Base-by-base conservation (phyloP, 2,329 filamentous ascomycete species). In the Sporothrix luriei region DNA sequence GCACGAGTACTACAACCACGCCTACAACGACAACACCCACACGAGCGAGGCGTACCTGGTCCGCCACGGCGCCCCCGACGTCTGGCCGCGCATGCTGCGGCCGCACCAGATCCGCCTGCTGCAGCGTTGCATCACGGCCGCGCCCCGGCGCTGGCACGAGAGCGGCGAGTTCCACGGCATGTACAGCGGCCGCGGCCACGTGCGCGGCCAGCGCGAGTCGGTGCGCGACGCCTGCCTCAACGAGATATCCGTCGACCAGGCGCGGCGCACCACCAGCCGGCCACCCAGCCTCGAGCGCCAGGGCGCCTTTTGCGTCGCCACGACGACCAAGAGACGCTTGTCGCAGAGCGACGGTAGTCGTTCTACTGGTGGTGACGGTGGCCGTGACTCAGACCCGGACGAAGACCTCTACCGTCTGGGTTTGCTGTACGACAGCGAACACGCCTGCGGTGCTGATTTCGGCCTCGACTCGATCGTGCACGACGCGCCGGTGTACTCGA, bases 391-490 rank as follows among this genome's bases (percentile, higher is more conserved):
- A n/a, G n/a, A 75, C 14, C 43, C 77, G 0, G 77, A 81, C 13
- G 80, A 81, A 21, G 76, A 81, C 54, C 78, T 84, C 38, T 84
- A 83, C 72, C 77, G 78, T 38, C 76, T 82, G 72, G 82, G 82
- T 1, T 73, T 84, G 65, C 76, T 84, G 19, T 84, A 83, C 73
- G 81, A 83, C 46, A 77, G 82, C 24, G 78, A 78, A 68, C 76
- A 80, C 52, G 75, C 77, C 61, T 73, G 77, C 5, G 77, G 77
- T 13, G 72, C 73, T 11, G 77, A 76, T 4, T 82, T 84, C 73
- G 75, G 75, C 69, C 76, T 84, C 40, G 79, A 80, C 70, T 77
- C 76, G 69, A 82, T 83, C 70, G 76, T 74, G 59, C 78, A 78
- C 59, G 76, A 77, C 21, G 80, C 78, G 64, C 80, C 80, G 0